Conservation (phyloP, 2,329 filamentous ascomycete species). For the Colletotrichum sp. region DNA sequence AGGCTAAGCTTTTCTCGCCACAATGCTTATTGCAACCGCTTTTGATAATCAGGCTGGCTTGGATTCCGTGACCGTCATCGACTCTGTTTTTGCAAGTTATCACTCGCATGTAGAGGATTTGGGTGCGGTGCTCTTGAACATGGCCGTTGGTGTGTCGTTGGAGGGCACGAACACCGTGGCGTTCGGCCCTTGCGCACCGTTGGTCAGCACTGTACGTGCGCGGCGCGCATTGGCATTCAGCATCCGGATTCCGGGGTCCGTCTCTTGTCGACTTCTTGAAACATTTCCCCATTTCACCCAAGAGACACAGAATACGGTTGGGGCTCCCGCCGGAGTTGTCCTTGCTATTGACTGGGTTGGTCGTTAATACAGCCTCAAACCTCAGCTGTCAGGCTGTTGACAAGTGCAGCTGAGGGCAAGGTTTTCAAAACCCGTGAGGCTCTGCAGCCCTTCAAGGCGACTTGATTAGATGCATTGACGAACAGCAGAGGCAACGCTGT, state of each 20-base stretch:
- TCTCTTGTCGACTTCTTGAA: neutral
- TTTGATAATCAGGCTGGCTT: slow-evolving; percentile 11
- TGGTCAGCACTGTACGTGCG: neutral
- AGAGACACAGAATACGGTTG: neutral
- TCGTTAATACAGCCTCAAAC: neutral
- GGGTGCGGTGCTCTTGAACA: neutral
- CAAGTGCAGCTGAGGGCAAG: neutral
- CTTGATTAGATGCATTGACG: neutral
- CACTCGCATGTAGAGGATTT: neutral
- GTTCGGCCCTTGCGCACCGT: neutral
- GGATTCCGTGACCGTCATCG: neutral
- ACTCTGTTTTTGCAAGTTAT: neutral
- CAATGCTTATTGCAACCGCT: slow-evolving; percentile 17
- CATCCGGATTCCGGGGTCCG: neutral
- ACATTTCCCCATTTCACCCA: neutral
- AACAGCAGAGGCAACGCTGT: neutral
- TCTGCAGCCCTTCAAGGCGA: neutral
- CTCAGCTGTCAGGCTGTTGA: neutral
- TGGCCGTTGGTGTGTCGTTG: neutral
- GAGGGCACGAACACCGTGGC: neutral
- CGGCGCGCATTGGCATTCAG: neutral
- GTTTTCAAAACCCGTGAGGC: neutral
- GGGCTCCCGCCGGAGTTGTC: neutral
- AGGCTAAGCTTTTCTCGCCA: slow-evolving; percentile 10
- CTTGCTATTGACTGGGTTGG: neutral